Conservation (phyloP, 2,329 filamentous ascomycete genomes). For the Hypoxylon sp. region DNA sequence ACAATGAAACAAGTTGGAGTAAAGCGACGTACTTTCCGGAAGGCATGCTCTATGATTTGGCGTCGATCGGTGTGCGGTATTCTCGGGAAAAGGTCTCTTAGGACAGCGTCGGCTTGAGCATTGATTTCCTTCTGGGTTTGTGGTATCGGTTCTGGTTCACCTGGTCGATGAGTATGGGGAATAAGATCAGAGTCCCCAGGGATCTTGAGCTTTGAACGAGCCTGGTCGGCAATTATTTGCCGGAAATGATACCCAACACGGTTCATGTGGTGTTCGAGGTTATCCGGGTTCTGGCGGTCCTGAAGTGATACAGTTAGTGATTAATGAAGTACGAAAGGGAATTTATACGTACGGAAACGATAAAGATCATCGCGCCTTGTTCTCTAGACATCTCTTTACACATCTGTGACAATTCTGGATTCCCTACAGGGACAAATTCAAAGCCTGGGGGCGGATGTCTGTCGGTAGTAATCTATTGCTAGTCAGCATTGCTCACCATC, state of each 20-base stretch:
- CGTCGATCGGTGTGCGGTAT: slow-evolving; percentile 76
- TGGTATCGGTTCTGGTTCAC: slow-evolving; percentile 71
- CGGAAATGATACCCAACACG: slow-evolving; percentile 74
- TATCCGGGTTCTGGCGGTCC: slow-evolving; percentile 56
- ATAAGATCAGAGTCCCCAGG: slow-evolving; percentile 50
- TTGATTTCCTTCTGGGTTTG: slow-evolving; percentile 72
- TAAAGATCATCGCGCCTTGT: slow-evolving; percentile 74
- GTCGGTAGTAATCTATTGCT: slow-evolving; percentile 65
- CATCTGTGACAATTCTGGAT: slow-evolving; percentile 70
- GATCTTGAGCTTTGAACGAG: slow-evolving; percentile 50
- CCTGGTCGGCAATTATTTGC: slow-evolving; percentile 71
- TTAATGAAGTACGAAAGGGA: slow-evolving; percentile 6
- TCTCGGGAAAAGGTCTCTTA: slow-evolving; percentile 75
- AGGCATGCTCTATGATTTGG: slow-evolving; percentile 73
- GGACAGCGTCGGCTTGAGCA: slow-evolving; percentile 72
- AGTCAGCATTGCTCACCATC: slow-evolving; percentile 44
- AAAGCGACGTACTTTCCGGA: slow-evolving; percentile 68
- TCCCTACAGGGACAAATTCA: slow-evolving; percentile 73
- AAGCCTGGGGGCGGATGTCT: slow-evolving; percentile 71
- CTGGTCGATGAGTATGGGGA: slow-evolving; percentile 47
- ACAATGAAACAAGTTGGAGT: not conserved
- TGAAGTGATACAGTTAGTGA: slow-evolving; percentile 48
- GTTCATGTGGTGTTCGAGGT: slow-evolving; percentile 68
- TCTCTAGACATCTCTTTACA: slow-evolving; percentile 77
- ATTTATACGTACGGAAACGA: slow-evolving; percentile 70